These are phyloP conservation scores for Solanum sitiens DNA, from an alignment of 257 asterid species.

Conservation along the genomic window DNA sequence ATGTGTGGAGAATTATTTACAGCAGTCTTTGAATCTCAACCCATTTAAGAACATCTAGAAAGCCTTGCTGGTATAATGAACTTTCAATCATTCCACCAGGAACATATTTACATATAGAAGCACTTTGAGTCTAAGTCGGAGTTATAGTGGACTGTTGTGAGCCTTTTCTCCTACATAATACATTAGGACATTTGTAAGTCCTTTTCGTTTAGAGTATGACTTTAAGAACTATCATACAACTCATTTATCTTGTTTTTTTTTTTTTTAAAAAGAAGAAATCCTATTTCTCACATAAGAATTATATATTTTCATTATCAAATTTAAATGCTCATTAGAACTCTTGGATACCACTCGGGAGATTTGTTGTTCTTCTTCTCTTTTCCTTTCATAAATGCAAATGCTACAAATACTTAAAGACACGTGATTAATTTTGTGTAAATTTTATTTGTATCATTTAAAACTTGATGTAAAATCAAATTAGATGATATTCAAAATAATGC, in stretches of 20 bases:
- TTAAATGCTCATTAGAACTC: too few relatives aligned
- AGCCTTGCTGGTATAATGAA: background rate
- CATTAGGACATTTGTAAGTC: too few relatives aligned
- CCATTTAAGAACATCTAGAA: background rate
- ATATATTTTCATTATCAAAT: background rate
- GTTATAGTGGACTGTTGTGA: background rate
- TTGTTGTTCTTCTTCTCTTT: too few relatives aligned
- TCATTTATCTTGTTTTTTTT: background rate
- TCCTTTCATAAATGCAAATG: too few relatives aligned
- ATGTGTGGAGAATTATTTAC: background rate
- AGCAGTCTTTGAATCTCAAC: background rate
- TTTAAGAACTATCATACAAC: background rate
- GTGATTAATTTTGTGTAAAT: background rate
- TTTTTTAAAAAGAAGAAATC: background rate
- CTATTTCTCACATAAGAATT: background rate
- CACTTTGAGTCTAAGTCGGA: background rate
- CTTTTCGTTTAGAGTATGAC: background rate
- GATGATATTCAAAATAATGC: background rate
- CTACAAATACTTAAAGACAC: background rate
- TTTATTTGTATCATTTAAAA: background rate
- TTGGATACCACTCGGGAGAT: too few relatives aligned
- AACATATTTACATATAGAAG: background rate
- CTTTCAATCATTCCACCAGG: background rate
- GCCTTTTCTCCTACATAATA: background rate
- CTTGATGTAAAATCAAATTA: background rate